Percentiles rank a stretch among this genome's conserved stretches.
phyloP scores from a whole-genome alignment of 2,329 filamentous ascomycete species.

The Leptographium wingfieldii region DNA sequence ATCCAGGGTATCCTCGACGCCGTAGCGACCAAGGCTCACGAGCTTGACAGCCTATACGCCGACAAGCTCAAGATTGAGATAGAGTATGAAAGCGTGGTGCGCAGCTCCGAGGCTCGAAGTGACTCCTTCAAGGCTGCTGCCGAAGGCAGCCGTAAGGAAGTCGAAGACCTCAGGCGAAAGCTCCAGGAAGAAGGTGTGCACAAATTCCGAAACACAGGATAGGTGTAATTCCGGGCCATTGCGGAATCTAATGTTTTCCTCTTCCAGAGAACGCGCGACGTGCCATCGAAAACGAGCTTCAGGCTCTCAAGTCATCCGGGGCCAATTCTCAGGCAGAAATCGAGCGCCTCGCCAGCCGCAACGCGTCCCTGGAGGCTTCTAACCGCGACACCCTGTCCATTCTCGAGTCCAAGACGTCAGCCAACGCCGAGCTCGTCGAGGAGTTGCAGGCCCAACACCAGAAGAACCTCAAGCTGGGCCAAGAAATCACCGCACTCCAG shows the following conservation, averaged over 20 bases:
- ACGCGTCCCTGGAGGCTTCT: conserved; percentile 76
- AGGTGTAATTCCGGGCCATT: background rate
- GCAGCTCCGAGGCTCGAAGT: conserved; percentile 69
- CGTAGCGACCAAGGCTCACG: conserved; percentile 66
- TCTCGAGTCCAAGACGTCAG: conserved; percentile 77
- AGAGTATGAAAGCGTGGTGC: conserved; percentile 81
- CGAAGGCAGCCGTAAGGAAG: conserved; percentile 73
- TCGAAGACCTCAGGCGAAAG: conserved; percentile 69
- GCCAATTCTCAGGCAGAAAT: conserved; percentile 64
- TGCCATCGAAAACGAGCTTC: conserved; percentile 68
- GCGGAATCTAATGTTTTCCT: background rate
- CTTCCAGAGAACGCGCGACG: conserved; percentile 60
- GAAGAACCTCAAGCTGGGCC: conserved; percentile 71
- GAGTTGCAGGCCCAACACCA: conserved; percentile 83
- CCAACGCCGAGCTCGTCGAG: conserved; percentile 73
- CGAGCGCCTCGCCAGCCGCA: conserved; percentile 66
- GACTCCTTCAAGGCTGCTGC: conserved; percentile 70
- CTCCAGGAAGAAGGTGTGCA: conserved; percentile 66
- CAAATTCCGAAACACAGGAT: background rate
- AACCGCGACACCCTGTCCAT: conserved; percentile 84
- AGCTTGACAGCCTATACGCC: conserved; percentile 68
- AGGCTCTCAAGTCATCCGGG: conserved; percentile 61
- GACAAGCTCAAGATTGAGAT: conserved; percentile 86
- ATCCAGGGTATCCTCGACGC: conserved; percentile 63
- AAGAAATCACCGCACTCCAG: conserved; percentile 70